Percentiles rank a stretch among this genome's conserved stretches.
Evolutionary conservation across 2,329 filamentous ascomycete genomes (phyloP).

Genomic region (Calonectria henricotiae): DNA sequence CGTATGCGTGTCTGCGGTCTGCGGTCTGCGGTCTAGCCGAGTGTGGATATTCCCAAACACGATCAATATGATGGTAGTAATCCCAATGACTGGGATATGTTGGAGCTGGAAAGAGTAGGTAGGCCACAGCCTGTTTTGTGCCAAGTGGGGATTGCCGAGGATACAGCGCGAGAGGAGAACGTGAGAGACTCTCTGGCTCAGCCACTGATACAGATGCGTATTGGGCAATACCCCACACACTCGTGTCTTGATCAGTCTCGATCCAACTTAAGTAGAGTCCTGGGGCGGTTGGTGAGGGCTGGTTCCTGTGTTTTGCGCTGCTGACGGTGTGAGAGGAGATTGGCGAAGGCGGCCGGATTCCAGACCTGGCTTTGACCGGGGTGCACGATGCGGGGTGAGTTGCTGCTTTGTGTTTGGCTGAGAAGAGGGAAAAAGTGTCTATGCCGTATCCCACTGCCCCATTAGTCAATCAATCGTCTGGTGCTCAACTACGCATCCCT

Average conservation of each 20-base stretch:
- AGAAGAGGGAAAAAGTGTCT: too few species aligned
- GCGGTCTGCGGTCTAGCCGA: neutral
- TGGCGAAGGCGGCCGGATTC: too few species aligned
- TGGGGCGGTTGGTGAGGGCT: too few species aligned
- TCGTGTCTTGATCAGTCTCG: neutral
- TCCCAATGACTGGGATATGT: neutral
- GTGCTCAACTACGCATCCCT: neutral
- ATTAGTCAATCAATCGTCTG: too few species aligned
- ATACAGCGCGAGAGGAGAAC: slow-evolving; percentile 6
- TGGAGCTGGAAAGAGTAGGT: neutral
- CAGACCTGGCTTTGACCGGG: too few species aligned
- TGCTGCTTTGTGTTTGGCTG: too few species aligned
- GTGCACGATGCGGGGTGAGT: too few species aligned
- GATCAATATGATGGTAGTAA: neutral
- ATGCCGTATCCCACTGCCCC: too few species aligned
- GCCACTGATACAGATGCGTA: neutral
- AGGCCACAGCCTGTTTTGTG: neutral
- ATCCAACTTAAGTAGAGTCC: too few species aligned
- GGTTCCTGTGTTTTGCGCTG: neutral
- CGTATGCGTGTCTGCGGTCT: neutral
- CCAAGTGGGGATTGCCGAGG: slow-evolving; percentile 9
- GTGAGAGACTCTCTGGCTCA: neutral
- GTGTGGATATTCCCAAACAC: neutral
- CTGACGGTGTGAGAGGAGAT: too few species aligned
- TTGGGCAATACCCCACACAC: neutral